A percentile compares a stretch with the other conserved stretches of the same genome.
Conservation (phyloP, 2,329 filamentous ascomycete species). For the Bipolaris bicolor region DNA sequence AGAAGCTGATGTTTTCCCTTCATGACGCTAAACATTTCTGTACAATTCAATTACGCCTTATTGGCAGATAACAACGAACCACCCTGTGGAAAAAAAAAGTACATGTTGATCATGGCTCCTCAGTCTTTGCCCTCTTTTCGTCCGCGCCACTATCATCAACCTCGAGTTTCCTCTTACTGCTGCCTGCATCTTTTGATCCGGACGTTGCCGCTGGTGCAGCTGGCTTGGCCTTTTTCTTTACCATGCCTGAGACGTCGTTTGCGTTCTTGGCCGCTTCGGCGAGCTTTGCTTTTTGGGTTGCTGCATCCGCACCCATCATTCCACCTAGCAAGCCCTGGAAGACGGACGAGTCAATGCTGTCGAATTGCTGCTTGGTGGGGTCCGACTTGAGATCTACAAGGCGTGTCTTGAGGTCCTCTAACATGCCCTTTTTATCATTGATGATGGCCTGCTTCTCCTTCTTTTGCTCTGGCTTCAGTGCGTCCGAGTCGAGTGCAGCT, state of each 20-base stretch:
- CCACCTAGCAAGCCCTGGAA: slow-evolving; percentile 69
- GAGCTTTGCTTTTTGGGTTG: slow-evolving; percentile 66
- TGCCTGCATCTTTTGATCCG: slow-evolving; percentile 12
- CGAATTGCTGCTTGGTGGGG: slow-evolving; percentile 51
- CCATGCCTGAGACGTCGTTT: slow-evolving; percentile 74
- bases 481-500: slow-evolving; percentile 60
- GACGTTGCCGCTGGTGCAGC: slow-evolving; percentile 21
- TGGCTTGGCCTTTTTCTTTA: slow-evolving; percentile 71
- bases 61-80: neutral
- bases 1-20: neutral
- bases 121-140: slow-evolving; percentile 44
- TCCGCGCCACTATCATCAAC: slow-evolving; percentile 29
- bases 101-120: slow-evolving; percentile 27
- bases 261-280: slow-evolving; percentile 76
- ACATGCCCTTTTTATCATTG: slow-evolving; percentile 75
- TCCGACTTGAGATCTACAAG: slow-evolving; percentile 72
- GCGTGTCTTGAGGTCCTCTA: slow-evolving; percentile 71
- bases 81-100: neutral
- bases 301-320: slow-evolving; percentile 66
- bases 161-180: slow-evolving; percentile 45
- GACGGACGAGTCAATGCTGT: slow-evolving; percentile 53
- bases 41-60: neutral
- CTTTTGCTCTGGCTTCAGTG: slow-evolving; percentile 62
- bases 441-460: slow-evolving; percentile 68
- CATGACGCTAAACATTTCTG: neutral